phyloP scores from a whole-genome alignment of 2,329 filamentous ascomycete genomes.

The Pseudocercospora crystallina region DNA sequence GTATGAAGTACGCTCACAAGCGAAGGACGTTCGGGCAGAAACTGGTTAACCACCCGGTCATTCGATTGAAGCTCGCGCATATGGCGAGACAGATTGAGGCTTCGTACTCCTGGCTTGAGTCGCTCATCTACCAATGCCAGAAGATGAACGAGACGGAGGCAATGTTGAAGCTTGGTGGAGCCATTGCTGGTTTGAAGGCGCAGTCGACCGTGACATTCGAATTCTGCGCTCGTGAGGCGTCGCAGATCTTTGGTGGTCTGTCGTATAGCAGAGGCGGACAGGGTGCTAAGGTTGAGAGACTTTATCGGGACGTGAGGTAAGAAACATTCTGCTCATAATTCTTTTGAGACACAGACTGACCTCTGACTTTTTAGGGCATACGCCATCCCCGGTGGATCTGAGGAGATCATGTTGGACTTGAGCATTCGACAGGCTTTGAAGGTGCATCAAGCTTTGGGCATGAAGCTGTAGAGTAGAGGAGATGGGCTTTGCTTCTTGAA shows the following conservation, averaged over 20 bases:
- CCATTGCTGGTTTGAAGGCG: slow-evolving; percentile 91
- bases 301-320: slow-evolving; percentile 94
- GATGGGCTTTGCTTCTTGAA: no score
- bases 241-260: slow-evolving; percentile 94
- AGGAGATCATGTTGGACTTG: slow-evolving; percentile 98
- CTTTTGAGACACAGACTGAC: no score
- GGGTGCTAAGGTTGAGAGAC: slow-evolving; percentile 88
- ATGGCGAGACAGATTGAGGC: slow-evolving; percentile 99
- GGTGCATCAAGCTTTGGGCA: slow-evolving; percentile 86
- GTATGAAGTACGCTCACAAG: slow-evolving; percentile 96
- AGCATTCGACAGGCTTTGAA: slow-evolving; percentile 87
- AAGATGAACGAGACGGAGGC: slow-evolving; percentile 93
- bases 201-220: slow-evolving; percentile 94
- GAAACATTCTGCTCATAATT: no score
- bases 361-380: no score
- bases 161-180: slow-evolving; percentile 91
- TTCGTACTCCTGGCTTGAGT: slow-evolving; percentile 95
- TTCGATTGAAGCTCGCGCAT: slow-evolving; percentile 84
- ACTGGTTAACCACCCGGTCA: slow-evolving; percentile 88
- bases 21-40: slow-evolving; percentile 94
- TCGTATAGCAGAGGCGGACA: slow-evolving; percentile 92
- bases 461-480: slow-evolving; percentile 75
- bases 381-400: slow-evolving; percentile 87
- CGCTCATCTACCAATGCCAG: slow-evolving; percentile 87
- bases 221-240: slow-evolving; percentile 94